Conservation (phyloP, 257 asterid species). For the Solanum sejunctum region DNA sequence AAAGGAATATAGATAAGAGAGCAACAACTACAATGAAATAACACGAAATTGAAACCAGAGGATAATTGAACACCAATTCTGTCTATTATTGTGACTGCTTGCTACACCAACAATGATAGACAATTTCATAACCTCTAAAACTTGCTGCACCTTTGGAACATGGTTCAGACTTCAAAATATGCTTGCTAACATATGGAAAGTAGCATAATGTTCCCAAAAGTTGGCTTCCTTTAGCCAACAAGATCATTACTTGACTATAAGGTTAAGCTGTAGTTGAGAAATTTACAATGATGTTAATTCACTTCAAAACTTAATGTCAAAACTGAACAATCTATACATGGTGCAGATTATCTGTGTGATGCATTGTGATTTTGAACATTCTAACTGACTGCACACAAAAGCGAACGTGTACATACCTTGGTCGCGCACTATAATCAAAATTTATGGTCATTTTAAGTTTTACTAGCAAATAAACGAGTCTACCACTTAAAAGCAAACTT, state of each 20-base stretch:
- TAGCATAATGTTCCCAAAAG: neutral
- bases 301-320: neutral
- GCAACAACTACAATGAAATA: no score
- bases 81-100: neutral
- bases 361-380: neutral
- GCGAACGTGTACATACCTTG: neutral
- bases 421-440: neutral
- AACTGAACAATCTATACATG: neutral
- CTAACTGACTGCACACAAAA: neutral
- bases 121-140: neutral
- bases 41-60: neutral
- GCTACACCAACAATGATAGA: neutral
- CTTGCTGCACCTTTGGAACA: neutral
- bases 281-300: neutral
- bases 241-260: neutral
- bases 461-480: neutral
- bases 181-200: neutral
- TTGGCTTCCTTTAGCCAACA: neutral
- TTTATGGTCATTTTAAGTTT: neutral
- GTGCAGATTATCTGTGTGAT: neutral
- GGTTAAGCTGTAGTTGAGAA: neutral
- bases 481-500: neutral
- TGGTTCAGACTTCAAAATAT: neutral
- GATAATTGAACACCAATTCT: neutral
- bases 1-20: neutral